phyloP scores from a whole-genome alignment of 306 rosid species.

The Ammopiptanthus mongolicus region DNA sequence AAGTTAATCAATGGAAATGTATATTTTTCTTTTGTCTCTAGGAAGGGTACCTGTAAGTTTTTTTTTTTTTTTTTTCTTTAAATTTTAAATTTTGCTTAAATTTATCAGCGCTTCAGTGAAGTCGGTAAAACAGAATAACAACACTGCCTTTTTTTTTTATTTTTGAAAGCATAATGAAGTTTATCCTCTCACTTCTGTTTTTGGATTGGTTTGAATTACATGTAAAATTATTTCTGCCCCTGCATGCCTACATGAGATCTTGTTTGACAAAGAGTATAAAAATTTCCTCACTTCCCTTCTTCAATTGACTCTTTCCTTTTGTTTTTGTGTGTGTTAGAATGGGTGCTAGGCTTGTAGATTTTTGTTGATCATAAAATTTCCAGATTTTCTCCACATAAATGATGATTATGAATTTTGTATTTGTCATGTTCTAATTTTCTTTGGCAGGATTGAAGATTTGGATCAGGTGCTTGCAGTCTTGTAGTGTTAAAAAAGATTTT shows the following conservation, averaged over 20 bases:
- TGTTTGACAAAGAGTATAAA: neutral
- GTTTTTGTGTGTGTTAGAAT: neutral
- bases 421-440: constrained; percentile 26
- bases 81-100: neutral
- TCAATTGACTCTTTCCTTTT: no score
- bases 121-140: neutral
- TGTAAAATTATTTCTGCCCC: neutral
- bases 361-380: constrained; percentile 13
- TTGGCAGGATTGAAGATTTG: constrained; percentile 19
- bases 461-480: neutral
- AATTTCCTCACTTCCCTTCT: no score
- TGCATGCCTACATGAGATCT: constrained; percentile 5
- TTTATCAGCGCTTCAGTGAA: neutral
- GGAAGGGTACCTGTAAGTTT: neutral
- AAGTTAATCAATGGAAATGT: neutral
- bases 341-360: constrained; percentile 5
- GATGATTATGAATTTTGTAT: constrained; percentile 23
- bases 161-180: neutral
- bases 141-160: neutral
- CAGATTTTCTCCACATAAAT: neutral
- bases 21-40: neutral
- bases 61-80: neutral
- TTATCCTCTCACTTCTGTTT: neutral
- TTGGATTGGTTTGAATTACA: constrained; percentile 6
- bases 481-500: neutral